Conservation (phyloP, 2,329 filamentous ascomycete species). For the Sarocladiaceae sp. region DNA sequence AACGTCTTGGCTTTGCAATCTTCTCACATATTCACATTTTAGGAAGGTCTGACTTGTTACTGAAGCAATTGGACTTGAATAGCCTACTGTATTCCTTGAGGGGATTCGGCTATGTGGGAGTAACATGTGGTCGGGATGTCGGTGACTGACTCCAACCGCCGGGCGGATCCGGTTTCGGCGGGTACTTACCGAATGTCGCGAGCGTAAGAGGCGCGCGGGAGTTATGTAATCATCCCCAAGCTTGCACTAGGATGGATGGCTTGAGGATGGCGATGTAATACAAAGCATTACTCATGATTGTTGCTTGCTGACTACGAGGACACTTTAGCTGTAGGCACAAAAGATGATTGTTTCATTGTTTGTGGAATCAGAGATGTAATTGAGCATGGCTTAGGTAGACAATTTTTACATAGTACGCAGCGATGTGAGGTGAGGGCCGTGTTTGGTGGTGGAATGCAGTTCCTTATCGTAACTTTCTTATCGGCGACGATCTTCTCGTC, state of each 20-base stretch:
- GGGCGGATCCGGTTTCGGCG: conserved; percentile 7
- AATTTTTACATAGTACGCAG: too few species aligned
- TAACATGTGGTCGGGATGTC: too few species aligned
- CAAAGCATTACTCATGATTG: not conserved
- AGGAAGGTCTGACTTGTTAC: too few species aligned
- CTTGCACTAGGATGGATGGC: not conserved
- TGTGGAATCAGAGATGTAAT: too few species aligned
- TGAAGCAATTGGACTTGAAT: not conserved
- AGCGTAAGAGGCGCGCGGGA: not conserved
- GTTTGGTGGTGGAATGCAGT: too few species aligned
- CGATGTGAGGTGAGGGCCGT: too few species aligned
- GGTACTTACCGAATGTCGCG: not conserved
- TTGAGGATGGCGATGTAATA: not conserved
- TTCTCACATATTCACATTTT: too few species aligned
- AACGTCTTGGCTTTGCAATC: too few species aligned
- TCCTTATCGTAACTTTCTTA: not conserved
- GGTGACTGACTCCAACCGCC: not conserved
- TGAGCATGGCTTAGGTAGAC: not conserved
- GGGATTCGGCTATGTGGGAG: not conserved
- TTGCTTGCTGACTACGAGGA: not conserved
- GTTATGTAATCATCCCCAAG: not conserved
- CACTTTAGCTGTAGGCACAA: too few species aligned
- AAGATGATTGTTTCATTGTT: too few species aligned
- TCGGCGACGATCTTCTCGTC: not conserved
- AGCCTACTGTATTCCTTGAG: not conserved